These are phyloP conservation scores for Bipolaris bicolor DNA, from an alignment of 2,329 filamentous ascomycete genomes.

Conservation along the genomic window DNA sequence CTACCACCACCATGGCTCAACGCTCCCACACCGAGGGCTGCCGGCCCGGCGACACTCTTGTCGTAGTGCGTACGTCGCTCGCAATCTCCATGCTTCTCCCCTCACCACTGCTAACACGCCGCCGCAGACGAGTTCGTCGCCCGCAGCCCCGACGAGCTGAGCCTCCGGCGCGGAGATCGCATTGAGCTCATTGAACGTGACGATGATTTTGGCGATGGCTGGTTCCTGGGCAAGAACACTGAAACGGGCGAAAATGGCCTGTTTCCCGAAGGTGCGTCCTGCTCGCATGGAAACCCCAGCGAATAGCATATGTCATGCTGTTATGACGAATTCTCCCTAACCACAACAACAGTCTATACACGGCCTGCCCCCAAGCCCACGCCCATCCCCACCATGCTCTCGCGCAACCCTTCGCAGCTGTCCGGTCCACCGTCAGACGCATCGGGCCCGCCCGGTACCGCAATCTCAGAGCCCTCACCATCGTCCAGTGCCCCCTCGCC, in stretches of 20 bases:
- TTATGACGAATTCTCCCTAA: too few species aligned
- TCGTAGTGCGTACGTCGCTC: constrained; percentile 71
- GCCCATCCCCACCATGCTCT: constrained; percentile 35
- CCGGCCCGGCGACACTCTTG: constrained; percentile 69
- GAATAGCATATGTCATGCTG: too few species aligned
- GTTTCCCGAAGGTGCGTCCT: constrained; percentile 76
- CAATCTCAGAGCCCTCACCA: constrained; percentile 27
- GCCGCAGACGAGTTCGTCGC: constrained; percentile 84
- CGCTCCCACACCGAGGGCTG: constrained; percentile 55
- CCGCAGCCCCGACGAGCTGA: constrained; percentile 91
- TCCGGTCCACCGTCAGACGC: constrained; percentile 19
- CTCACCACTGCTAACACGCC: constrained; percentile 12
- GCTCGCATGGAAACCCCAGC: neutral
- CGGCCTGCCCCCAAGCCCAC: constrained; percentile 60
- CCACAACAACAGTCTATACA: constrained; percentile 62
- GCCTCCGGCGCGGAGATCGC: constrained; percentile 80
- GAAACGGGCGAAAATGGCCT: constrained; percentile 76
- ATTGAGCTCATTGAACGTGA: constrained; percentile 84
- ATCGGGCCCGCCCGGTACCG: constrained; percentile 23
- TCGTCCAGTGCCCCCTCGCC: constrained; percentile 24
- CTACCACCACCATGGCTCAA: constrained; percentile 36
- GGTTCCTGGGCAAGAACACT: constrained; percentile 79
- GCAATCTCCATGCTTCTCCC: neutral
- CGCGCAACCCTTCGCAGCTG: constrained; percentile 38
- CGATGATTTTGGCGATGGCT: constrained; percentile 87